These are phyloP conservation scores for Isabelozyma rhagii DNA, from an alignment of 805 yeast genomes.

Conservation along the genomic window DNA sequence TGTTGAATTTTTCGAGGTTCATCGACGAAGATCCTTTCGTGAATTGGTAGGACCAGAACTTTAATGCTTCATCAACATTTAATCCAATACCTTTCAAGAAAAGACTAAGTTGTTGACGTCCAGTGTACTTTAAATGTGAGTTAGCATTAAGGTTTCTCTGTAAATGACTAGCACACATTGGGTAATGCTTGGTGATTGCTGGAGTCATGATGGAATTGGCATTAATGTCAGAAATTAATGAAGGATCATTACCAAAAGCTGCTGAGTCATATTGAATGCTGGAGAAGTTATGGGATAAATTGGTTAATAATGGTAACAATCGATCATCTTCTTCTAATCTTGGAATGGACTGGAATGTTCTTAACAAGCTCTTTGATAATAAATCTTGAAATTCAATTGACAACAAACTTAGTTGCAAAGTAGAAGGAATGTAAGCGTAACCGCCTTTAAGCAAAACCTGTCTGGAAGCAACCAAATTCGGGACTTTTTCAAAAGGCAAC, in stretches of 20 bases:
- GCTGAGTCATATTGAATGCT: slow-evolving; percentile 51
- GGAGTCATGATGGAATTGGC: slow-evolving; percentile 57
- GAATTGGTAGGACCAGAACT: slow-evolving; percentile 79
- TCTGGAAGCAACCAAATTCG: slow-evolving; percentile 72
- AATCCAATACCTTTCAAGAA: slow-evolving; percentile 91
- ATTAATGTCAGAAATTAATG: slow-evolving; percentile 45
- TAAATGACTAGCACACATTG: slow-evolving; percentile 73
- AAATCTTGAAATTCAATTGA: slow-evolving; percentile 61
- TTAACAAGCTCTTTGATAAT: slow-evolving; percentile 50
- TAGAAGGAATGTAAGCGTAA: slow-evolving; percentile 78
- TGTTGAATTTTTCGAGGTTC: slow-evolving; percentile 72
- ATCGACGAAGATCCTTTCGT: slow-evolving; percentile 48
- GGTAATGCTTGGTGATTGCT: slow-evolving; percentile 62
- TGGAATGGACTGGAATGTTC: slow-evolving; percentile 76
- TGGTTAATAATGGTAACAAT: slow-evolving; percentile 76
- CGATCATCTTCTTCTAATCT: slow-evolving; percentile 90
- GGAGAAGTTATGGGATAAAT: slow-evolving; percentile 57
- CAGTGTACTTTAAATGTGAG: slow-evolving; percentile 77
- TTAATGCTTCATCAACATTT: slow-evolving; percentile 79
- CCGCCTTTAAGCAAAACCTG: slow-evolving; percentile 68
- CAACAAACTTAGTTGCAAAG: slow-evolving; percentile 70
- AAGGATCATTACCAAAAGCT: slow-evolving; percentile 32
- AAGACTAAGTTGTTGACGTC: slow-evolving; percentile 80
- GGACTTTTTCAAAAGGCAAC: slow-evolving; percentile 82
- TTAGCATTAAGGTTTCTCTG: slow-evolving; percentile 56